Conservation (phyloP, 768 basidiomycete genomes). For the Xerocomus potaroensis region DNA sequence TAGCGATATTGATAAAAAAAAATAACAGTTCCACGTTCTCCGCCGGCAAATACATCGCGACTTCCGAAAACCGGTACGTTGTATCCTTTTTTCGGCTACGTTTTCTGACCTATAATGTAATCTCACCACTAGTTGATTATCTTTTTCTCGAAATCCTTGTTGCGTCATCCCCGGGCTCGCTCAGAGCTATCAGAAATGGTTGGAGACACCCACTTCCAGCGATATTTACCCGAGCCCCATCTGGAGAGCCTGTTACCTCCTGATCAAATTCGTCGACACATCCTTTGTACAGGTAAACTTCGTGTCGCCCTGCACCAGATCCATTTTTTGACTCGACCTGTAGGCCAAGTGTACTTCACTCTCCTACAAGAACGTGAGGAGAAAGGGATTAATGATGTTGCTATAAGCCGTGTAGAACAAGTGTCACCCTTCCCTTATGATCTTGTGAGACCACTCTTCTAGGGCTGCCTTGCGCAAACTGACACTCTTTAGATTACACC, state of each 20-base stretch:
- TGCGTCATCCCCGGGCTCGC: conserved; percentile 91
- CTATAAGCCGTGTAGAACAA: conserved; percentile 93
- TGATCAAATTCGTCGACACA: conserved; percentile 86
- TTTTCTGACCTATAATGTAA: background rate
- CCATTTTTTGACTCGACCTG: conserved; percentile 1
- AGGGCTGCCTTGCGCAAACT: background rate
- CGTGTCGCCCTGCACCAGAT: background rate
- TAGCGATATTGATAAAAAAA: too few species aligned
- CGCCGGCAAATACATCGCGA: conserved; percentile 96
- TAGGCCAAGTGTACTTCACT: conserved; percentile 92
- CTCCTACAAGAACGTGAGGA: conserved; percentile 89
- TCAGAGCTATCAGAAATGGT: conserved; percentile 86
- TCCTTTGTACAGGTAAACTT: conserved; percentile 73
- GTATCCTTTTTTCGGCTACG: background rate
- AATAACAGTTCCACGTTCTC: conserved; percentile 79
- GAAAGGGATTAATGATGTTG: conserved; percentile 87
- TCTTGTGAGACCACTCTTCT: conserved; percentile 46
- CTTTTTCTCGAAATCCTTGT: conserved; percentile 96
- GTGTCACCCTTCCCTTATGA: conserved; percentile 98
- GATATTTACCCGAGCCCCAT: conserved; percentile 85
- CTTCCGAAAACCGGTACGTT: conserved; percentile 88
- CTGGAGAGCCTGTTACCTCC: conserved; percentile 68
- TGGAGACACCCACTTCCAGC: conserved; percentile 86
- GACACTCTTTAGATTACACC: conserved; percentile 63
- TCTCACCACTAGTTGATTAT: conserved; percentile 59